Base-by-base conservation (phyloP, 129 eudicot species). In the Flaveria ramosissima region DNA sequence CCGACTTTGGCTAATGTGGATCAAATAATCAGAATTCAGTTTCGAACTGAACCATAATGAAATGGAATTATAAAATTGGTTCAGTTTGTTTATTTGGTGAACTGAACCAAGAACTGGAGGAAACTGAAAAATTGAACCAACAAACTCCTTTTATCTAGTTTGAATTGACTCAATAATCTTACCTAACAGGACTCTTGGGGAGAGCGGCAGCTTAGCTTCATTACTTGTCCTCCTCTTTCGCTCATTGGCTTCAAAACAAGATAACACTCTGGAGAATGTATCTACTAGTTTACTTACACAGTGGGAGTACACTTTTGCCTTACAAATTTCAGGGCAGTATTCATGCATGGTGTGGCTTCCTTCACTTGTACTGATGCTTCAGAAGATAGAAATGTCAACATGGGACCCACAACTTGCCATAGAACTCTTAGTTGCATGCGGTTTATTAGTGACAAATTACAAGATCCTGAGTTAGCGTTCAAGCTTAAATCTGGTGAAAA, bases 341-440 rank as follows among this genome's bases (percentile, higher is more conserved):
- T 78, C 97, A 17, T 86, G 96, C 82, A 77, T 63, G 68, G 83
- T 86, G 66, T 94, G 98, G 98, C 90, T 94, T 81, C 98, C 96
- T 57, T 87, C 98, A n/a, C 83, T 94, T 63, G 89, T 89, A 42
- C 61, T 71, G 66, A 74, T 84, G 53, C 96, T 94, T 76, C 85
- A 87, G 77, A 82, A 84, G 81, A 42, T 86, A 47, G 91, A 84
- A 64, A 76, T 3, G 30, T 81, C 76, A 43, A 23, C 76, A 9
- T 82, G 84, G 84, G 77, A 76, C 78, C 77, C 69, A 74, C 83
- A 87, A 48, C 80, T 74, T 62, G 81, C 77, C 63, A 50, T 87
- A 73, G 86, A 86, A 73, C 80, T 90, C 23, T 70, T 87, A 71
- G 88, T 89, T 59, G 86, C 96, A 27, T 89, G 83, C 89, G 83